Percentiles rank a stretch among this genome's conserved stretches.
These are phyloP conservation scores for Talaromyces rugulosus DNA, from an alignment of 2,329 filamentous ascomycete genomes.

Conservation along the genomic window DNA sequence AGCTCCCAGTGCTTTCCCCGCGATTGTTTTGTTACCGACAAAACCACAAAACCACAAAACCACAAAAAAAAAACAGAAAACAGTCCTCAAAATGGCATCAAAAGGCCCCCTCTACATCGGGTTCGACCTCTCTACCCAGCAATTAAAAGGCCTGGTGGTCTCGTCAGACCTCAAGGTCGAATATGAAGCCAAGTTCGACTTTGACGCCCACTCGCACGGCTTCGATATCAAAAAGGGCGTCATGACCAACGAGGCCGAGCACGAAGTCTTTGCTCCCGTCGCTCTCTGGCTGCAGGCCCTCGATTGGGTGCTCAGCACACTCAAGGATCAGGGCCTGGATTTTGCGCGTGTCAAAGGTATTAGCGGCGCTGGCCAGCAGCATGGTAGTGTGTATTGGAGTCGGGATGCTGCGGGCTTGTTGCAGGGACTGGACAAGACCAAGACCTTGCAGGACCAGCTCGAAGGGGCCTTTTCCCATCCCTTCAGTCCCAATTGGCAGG, in stretches of 20 bases:
- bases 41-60: neutral
- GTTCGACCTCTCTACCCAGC: slow-evolving; percentile 94
- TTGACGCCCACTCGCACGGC: slow-evolving; percentile 75
- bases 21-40: neutral
- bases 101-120: slow-evolving; percentile 71
- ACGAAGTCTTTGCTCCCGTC: slow-evolving; percentile 89
- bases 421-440: slow-evolving; percentile 54
- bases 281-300: slow-evolving; percentile 92
- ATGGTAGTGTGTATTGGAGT: slow-evolving; percentile 95
- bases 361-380: slow-evolving; percentile 92
- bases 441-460: slow-evolving; percentile 69
- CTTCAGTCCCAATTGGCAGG: slow-evolving; percentile 95
- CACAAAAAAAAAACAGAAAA: neutral
- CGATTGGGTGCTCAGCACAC: slow-evolving; percentile 73
- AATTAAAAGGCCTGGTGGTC: slow-evolving; percentile 90
- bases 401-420: slow-evolving; percentile 63
- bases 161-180: slow-evolving; percentile 75
- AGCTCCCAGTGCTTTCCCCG: neutral
- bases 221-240: slow-evolving; percentile 88
- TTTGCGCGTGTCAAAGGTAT: slow-evolving; percentile 73
- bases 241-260: slow-evolving; percentile 71
- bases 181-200: slow-evolving; percentile 87
- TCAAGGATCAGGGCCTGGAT: slow-evolving; percentile 66
- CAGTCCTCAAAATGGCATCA: neutral
- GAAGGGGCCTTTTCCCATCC: slow-evolving; percentile 71